Percentiles rank a stretch among this genome's conserved stretches.
Conservation (phyloP, 1,139 yeast species). For the Blastobotrys capitulatus region DNA sequence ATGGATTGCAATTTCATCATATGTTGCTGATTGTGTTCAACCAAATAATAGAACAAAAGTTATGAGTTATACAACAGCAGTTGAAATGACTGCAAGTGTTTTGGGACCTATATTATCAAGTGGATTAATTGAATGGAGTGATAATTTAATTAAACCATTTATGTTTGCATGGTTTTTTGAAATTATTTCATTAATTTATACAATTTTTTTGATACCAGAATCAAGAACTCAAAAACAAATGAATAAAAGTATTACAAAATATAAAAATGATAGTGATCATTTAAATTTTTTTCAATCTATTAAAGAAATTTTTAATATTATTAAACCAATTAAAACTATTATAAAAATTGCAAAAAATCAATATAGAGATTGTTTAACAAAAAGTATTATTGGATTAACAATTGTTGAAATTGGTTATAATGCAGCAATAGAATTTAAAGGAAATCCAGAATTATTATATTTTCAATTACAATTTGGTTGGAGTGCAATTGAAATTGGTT, state of each 20-base stretch:
- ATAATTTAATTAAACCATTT: background rate
- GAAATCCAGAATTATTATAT: background rate
- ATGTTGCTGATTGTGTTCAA: constrained; percentile 5
- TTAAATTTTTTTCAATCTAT: background rate
- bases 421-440: background rate
- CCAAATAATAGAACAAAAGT: background rate
- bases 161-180: background rate
- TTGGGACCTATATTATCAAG: constrained; percentile 2
- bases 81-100: background rate
- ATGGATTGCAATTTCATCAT: constrained; percentile 1
- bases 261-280: background rate
- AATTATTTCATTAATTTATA: background rate
- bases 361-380: background rate
- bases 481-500: constrained; percentile 6
- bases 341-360: background rate
- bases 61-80: background rate
- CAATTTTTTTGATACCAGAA: background rate
- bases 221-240: background rate
- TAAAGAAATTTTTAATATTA: constrained; percentile 1
- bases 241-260: background rate
- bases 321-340: constrained; percentile 1
- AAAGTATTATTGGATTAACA: background rate
- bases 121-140: background rate
- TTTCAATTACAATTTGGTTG: constrained; percentile 8
- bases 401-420: background rate